Evolutionary conservation across 768 basidiomycete genomes (phyloP), one percentile per base, ranked within the genome.

Genomic region (Russula sp.): DNA sequence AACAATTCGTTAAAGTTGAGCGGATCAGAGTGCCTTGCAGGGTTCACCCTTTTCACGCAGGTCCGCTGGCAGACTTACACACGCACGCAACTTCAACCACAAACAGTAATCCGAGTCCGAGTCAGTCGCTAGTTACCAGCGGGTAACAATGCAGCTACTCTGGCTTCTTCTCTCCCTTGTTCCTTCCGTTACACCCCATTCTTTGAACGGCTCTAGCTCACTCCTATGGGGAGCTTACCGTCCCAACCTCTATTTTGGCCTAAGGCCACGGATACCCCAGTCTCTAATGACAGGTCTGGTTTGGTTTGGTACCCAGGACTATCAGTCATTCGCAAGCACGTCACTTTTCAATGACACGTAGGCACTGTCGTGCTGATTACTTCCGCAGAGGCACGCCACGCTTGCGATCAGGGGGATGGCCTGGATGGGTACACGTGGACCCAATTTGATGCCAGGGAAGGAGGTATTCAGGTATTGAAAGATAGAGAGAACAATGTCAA

Each of bases 221-320:
- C 69, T 88, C 34, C 71, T 90, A 72, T 94, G 91, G 91, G 92
- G 93, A 1, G 78, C 88, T 0, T 97, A 93, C 73, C 78, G 95
- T 45, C 92, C 95, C 0, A 91, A 93, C 69, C 80, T 97, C n/a
- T 98, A 98, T 75, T 96, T 97, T 73, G 95, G 95, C 20, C 78
- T 97, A 48, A 77, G 91, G 52, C 91, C 95, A 13, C 81, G 87
- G 47, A 75, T 92, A 65, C 93, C 94, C 0, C 84, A 90, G 68
- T 92, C 90, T n/a, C 79, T 98, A 32, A 82, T 94, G 85, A 92
- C 90, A 2, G 95, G 95, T 13, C 81, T 98, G 38, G 83, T 96
- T 73, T 98, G 95, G 95, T 93, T 91, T 71, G 91, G 94, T 35
- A 86, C 90, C 8, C 85, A 91, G 42, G 82, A 96, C 74, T 97